Evolutionary conservation across 2,329 filamentous ascomycete species (phyloP), one percentile per base, ranked within the genome.

Genomic region (Pezizomycotina sp.): DNA sequence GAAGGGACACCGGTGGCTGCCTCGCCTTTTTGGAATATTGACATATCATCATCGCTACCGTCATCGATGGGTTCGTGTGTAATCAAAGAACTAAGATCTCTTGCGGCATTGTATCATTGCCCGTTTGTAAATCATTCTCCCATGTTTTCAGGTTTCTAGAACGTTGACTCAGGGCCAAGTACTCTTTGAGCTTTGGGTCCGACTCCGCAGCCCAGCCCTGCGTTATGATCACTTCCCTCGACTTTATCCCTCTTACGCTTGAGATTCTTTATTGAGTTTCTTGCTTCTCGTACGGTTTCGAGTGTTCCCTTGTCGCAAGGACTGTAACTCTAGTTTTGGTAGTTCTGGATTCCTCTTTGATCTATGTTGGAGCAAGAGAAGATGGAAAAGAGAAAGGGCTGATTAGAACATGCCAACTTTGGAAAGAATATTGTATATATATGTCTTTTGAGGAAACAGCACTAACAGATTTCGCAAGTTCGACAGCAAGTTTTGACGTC

Each of bases 401-500:
- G 6, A 14, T 2, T 16, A 16, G 29, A 59, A 46, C 19, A 49
- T 51, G 15, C 50, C 29, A 51, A 63, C 52, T 48, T 43, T 30
- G 26, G 19, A 9, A 14, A 12, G 26, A 25, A 15, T 21, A n/a
- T 31, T 24, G 39, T 47, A 31, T 22, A 36, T 9, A 38, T 26
- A 48, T 48, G 46, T 48, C 48, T 50, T 30, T 45, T 46, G 52
- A 42, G 29, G 36, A 19, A 36, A 27, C n/a, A 27, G 23, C 3
- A 59, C 69, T 55, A 62, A 91, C 78, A 42, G 89, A 77, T 56
- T 71, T 75, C 38, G 89, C 89, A 53, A 89, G 62, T 61, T 93
- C 84, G 45, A 93, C 89, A 19, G 68, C 69, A 52, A 98, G 83
- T 62, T 77, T 91, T 39, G 84, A 92, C 79, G 93, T 89, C 51